A percentile compares a stretch with the other conserved stretches of the same genome.
These are phyloP conservation scores for Mytilinidion resinicola DNA, from an alignment of 495 filamentous ascomycete genomes.

Conservation along the genomic window DNA sequence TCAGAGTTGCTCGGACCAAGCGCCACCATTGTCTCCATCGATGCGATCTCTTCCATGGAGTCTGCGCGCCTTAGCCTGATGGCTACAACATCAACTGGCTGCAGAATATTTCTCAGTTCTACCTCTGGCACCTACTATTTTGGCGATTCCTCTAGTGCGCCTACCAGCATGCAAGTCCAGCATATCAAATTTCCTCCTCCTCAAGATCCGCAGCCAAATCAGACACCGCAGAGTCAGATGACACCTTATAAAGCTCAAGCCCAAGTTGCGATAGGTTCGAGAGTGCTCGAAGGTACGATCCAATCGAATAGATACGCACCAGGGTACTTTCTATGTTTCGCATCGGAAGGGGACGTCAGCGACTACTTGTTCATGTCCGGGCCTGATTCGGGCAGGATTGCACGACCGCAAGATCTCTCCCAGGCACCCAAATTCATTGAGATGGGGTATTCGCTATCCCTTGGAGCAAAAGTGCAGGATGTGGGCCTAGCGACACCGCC, in stretches of 20 bases:
- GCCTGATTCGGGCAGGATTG: slow-evolving; percentile 77
- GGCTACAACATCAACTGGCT: slow-evolving; percentile 83
- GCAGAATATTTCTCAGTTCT: slow-evolving; percentile 84
- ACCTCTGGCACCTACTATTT: slow-evolving; percentile 67
- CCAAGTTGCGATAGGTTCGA: slow-evolving; percentile 36
- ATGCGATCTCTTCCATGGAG: slow-evolving; percentile 72
- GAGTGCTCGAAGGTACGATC: slow-evolving; percentile 21
- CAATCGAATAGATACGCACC: slow-evolving; percentile 61
- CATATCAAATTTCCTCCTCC: slow-evolving; percentile 87
- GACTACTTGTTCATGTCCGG: slow-evolving; percentile 78
- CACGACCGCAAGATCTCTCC: slow-evolving; percentile 43
- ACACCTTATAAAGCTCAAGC: slow-evolving; percentile 27
- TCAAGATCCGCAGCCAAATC: slow-evolving; percentile 30
- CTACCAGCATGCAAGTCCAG: slow-evolving; percentile 94
- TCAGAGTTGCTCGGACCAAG: slow-evolving; percentile 59
- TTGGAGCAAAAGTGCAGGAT: slow-evolving; percentile 66
- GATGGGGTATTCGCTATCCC: slow-evolving; percentile 64
- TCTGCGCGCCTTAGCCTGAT: slow-evolving; percentile 80
- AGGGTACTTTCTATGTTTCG: slow-evolving; percentile 84
- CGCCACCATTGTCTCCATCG: slow-evolving; percentile 70
- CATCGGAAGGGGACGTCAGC: slow-evolving; percentile 44
- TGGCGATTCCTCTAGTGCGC: slow-evolving; percentile 54
- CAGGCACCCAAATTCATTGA: slow-evolving; percentile 48
- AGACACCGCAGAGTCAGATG: slow-evolving; percentile 31
- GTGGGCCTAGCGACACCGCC: slow-evolving; percentile 66